These are phyloP conservation scores for Lipomyces yamanashiensis DNA, from an alignment of 805 yeast genomes.

Conservation along the genomic window DNA sequence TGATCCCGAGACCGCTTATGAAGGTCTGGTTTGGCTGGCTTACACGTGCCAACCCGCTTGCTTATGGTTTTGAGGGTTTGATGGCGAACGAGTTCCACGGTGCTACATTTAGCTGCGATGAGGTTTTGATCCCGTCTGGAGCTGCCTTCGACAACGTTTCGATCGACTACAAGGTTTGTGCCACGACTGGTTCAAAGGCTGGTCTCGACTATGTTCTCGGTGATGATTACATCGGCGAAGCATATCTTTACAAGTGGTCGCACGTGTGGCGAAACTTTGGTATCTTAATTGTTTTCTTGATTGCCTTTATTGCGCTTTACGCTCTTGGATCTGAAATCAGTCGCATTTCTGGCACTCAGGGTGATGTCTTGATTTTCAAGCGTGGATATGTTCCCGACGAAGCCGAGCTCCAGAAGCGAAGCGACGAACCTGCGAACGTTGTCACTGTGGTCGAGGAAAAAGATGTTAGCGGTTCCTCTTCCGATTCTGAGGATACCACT, in stretches of 20 bases:
- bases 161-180: constrained; percentile 53
- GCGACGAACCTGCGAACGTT: not conserved
- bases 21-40: constrained; percentile 77
- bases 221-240: constrained; percentile 55
- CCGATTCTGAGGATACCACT: constrained; percentile 31
- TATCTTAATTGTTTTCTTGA: constrained; percentile 58
- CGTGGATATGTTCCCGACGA: constrained; percentile 28
- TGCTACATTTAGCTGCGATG: constrained; percentile 57
- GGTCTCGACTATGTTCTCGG: constrained; percentile 62
- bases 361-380: constrained; percentile 42
- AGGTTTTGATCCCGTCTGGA: constrained; percentile 61
- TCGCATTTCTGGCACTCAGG: constrained; percentile 41
- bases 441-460: constrained; percentile 9
- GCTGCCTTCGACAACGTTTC: constrained; percentile 53
- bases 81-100: constrained; percentile 69
- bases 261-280: constrained; percentile 87
- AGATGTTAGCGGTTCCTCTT: constrained; percentile 28
- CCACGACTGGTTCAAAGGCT: constrained; percentile 61
- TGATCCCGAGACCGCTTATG: constrained; percentile 60
- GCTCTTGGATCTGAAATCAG: constrained; percentile 45
- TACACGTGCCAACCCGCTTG: constrained; percentile 60
- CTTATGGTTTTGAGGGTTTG: constrained; percentile 65
- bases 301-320: constrained; percentile 45
- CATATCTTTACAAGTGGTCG: constrained; percentile 57
- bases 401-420: not conserved